A percentile compares a stretch with the other conserved stretches of the same genome.
Evolutionary conservation across 2,329 filamentous ascomycete species (phyloP).

Genomic region (Teratosphaeria zuluensis): DNA sequence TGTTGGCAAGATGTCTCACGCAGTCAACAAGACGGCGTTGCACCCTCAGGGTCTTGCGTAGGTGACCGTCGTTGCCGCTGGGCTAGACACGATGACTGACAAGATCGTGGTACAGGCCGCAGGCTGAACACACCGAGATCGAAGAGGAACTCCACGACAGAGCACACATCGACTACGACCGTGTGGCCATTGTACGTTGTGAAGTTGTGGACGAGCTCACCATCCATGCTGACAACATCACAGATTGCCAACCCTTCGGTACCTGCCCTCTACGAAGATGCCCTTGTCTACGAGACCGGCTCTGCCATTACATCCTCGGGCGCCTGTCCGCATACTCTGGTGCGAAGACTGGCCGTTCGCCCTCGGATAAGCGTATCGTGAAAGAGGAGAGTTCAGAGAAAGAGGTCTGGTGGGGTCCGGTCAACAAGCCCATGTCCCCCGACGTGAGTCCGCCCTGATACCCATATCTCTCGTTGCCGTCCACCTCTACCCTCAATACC

Average conservation of each 20-base stretch:
- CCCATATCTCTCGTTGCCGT: not conserved
- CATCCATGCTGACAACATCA: not conserved
- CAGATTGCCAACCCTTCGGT: slow-evolving; percentile 86
- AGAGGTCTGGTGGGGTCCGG: slow-evolving; percentile 96
- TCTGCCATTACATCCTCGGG: slow-evolving; percentile 65
- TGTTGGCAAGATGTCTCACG: slow-evolving; percentile 33
- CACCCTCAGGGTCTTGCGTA: slow-evolving; percentile 87
- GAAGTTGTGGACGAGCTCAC: not conserved
- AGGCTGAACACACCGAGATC: slow-evolving; percentile 85
- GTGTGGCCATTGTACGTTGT: slow-evolving; percentile 80
- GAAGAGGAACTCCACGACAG: slow-evolving; percentile 96
- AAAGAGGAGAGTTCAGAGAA: slow-evolving; percentile 82
- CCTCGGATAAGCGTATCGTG: slow-evolving; percentile 94
- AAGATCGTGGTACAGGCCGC: slow-evolving; percentile 43
- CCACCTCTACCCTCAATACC: not conserved
- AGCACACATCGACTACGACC: slow-evolving; percentile 98
- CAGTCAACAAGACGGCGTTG: slow-evolving; percentile 82
- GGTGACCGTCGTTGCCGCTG: slow-evolving; percentile 32
- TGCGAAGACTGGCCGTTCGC: slow-evolving; percentile 94
- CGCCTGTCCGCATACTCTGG: slow-evolving; percentile 96
- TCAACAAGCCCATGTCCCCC: slow-evolving; percentile 97
- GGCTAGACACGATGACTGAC: slow-evolving; percentile 9
- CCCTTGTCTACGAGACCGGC: slow-evolving; percentile 92
- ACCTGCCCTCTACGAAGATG: slow-evolving; percentile 95
- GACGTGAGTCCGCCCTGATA: slow-evolving; percentile 59